Evolutionary conservation across 495 filamentous ascomycete genomes (phyloP).

Genomic region (Penicillium parvum): DNA sequence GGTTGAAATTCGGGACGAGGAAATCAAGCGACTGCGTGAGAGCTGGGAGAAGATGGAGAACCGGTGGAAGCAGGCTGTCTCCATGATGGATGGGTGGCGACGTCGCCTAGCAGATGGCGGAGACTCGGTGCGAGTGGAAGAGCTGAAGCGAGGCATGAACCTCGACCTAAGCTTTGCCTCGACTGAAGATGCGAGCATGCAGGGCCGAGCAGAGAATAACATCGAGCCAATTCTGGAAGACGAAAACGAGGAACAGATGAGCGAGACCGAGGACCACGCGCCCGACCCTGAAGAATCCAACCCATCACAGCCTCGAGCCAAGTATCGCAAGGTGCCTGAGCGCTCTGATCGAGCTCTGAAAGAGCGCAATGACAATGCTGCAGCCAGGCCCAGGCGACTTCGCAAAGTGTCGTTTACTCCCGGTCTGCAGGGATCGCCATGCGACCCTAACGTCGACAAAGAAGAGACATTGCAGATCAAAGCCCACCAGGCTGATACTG

Average conservation of each 20-base stretch:
- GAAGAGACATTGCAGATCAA: constrained; percentile 41
- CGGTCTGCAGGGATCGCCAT: constrained; percentile 35
- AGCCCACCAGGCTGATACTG: constrained; percentile 31
- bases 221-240: constrained; percentile 52
- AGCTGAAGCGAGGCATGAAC: constrained; percentile 70
- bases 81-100: constrained; percentile 91
- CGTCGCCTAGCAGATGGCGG: constrained; percentile 74
- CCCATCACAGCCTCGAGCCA: constrained; percentile 11
- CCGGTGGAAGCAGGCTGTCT: constrained; percentile 83
- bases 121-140: constrained; percentile 75
- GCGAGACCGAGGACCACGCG: constrained; percentile 23
- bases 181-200: constrained; percentile 37
- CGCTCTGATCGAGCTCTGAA: constrained; percentile 34
- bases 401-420: constrained; percentile 45
- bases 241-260: constrained; percentile 47
- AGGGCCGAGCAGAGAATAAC: constrained; percentile 32
- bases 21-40: constrained; percentile 73
- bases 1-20: constrained; percentile 83
- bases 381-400: constrained; percentile 27
- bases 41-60: constrained; percentile 90
- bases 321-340: constrained; percentile 22
- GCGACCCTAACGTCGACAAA: constrained; percentile 18
- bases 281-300: constrained; percentile 23
- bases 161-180: constrained; percentile 57
- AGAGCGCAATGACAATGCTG: constrained; percentile 42